Conservation (phyloP, 192 early-diverging fungal species). For the Coemansia reversa region DNA sequence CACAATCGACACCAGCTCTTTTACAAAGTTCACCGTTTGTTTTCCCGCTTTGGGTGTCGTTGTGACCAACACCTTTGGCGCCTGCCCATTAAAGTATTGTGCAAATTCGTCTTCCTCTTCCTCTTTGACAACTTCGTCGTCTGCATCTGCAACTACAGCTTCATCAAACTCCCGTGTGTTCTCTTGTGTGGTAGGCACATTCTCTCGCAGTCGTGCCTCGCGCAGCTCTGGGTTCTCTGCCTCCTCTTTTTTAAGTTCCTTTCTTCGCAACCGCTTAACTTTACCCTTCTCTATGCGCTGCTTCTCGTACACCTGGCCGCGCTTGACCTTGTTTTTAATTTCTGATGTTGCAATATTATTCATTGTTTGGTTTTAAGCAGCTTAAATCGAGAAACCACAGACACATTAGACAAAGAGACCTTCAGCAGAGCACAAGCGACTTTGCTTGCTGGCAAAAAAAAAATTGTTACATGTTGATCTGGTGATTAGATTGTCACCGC, state of each 20-base stretch:
- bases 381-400: slow-evolving; percentile 4
- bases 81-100: slow-evolving; percentile 80
- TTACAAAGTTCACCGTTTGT: slow-evolving; percentile 78
- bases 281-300: slow-evolving; percentile 73
- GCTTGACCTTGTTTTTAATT: slow-evolving; percentile 84
- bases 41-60: slow-evolving; percentile 59
- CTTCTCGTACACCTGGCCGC: slow-evolving; percentile 76
- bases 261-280: slow-evolving; percentile 71
- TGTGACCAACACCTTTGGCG: slow-evolving; percentile 93
- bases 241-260: slow-evolving; percentile 75
- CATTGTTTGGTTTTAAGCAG: slow-evolving; percentile 6
- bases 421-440: too few species aligned
- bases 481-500: slow-evolving; percentile 20
- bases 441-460: background rate
- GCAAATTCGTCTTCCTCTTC: slow-evolving; percentile 85
- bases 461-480: slow-evolving; percentile 9
- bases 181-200: slow-evolving; percentile 91
- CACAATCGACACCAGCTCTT: slow-evolving; percentile 86
- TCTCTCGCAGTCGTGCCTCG: slow-evolving; percentile 79
- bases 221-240: slow-evolving; percentile 79
- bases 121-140: slow-evolving; percentile 80
- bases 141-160: slow-evolving; percentile 75
- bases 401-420: background rate
- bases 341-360: slow-evolving; percentile 38
- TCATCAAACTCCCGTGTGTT: slow-evolving; percentile 91